A percentile compares a stretch with the other conserved stretches of the same genome.
phyloP scores from a whole-genome alignment of 768 basidiomycete genomes.

The Auriscalpium microsporum region DNA sequence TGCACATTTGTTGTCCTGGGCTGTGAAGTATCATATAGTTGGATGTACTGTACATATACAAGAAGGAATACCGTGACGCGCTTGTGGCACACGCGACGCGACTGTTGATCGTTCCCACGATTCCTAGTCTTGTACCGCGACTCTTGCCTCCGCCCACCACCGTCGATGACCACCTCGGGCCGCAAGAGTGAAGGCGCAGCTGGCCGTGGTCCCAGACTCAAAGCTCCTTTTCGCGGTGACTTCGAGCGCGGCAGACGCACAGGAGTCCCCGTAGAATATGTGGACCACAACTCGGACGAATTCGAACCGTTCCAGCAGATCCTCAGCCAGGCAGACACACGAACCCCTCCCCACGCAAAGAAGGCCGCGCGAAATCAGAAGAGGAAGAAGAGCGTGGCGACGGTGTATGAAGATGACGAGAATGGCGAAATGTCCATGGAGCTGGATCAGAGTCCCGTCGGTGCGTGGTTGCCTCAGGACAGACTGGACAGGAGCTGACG shows the following conservation, averaged over 20 bases:
- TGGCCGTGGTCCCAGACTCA: constrained; percentile 52
- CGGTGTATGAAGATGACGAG: constrained; percentile 23
- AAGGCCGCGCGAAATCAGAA: constrained; percentile 20
- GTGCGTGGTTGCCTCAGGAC: background rate
- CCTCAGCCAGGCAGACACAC: constrained; percentile 58
- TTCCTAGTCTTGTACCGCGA: background rate
- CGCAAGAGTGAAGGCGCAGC: constrained; percentile 34
- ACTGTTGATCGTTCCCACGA: constrained; percentile 13
- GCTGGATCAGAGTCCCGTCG: constrained; percentile 54
- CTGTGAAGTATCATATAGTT: no score
- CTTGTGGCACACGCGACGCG: background rate
- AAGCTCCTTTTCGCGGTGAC: constrained; percentile 73
- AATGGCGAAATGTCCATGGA: constrained; percentile 77
- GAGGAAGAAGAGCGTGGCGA: constrained; percentile 34
- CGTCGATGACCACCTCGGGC: constrained; percentile 23
- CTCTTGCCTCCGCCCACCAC: background rate
- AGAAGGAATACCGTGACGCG: no score
- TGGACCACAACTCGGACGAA: constrained; percentile 70
- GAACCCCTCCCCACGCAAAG: constrained; percentile 52
- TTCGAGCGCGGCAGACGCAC: constrained; percentile 75
- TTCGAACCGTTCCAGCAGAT: constrained; percentile 77
- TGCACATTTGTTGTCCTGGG: no score
- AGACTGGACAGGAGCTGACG: background rate
- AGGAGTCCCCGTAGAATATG: constrained; percentile 57
- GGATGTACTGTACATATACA: no score